Percentiles rank a stretch among this genome's conserved stretches.
These are phyloP conservation scores for Diaporthe velutina DNA, from an alignment of 2,329 filamentous ascomycete species.

Conservation along the genomic window DNA sequence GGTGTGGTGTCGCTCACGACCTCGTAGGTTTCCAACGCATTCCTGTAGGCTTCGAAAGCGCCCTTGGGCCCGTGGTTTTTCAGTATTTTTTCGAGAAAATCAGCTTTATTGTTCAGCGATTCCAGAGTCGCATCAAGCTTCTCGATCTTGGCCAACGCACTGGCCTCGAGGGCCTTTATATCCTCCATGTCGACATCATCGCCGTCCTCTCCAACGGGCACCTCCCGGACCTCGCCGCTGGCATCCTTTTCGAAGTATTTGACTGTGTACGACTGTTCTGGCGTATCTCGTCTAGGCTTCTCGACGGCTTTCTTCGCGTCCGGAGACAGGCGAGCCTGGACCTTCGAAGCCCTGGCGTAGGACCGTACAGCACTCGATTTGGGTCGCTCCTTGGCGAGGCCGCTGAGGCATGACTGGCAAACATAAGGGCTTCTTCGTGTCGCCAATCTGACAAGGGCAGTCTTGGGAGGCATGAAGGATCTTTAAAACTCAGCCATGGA, in stretches of 20 bases:
- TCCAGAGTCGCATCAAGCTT: conserved; percentile 32
- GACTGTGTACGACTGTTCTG: conserved; percentile 7
- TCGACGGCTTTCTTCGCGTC: background rate
- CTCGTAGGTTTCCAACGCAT: conserved; percentile 35
- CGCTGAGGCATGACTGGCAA: conserved; percentile 37
- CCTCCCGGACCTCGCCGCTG: conserved; percentile 29
- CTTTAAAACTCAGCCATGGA: conserved; percentile 10
- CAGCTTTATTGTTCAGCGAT: conserved; percentile 15
- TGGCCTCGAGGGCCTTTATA: conserved; percentile 76
- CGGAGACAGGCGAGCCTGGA: background rate
- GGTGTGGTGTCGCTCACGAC: background rate
- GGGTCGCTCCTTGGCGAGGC: conserved; percentile 4
- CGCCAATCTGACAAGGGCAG: conserved; percentile 36
- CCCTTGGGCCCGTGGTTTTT: conserved; percentile 37
- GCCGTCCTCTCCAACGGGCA: conserved; percentile 26
- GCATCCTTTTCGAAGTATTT: conserved; percentile 39
- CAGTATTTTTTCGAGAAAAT: conserved; percentile 33
- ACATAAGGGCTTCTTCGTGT: conserved; percentile 37
- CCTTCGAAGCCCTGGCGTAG: conserved; percentile 31
- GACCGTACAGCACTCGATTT: conserved; percentile 19
- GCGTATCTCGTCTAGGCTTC: background rate
- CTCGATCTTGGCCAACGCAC: conserved; percentile 63
- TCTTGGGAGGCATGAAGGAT: conserved; percentile 38
- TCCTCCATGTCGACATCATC: conserved; percentile 83
- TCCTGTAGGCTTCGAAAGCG: conserved; percentile 32